Evolutionary conservation across 73 alveolate species (phyloP).

Genomic region (Paramecium bursaria): DNA sequence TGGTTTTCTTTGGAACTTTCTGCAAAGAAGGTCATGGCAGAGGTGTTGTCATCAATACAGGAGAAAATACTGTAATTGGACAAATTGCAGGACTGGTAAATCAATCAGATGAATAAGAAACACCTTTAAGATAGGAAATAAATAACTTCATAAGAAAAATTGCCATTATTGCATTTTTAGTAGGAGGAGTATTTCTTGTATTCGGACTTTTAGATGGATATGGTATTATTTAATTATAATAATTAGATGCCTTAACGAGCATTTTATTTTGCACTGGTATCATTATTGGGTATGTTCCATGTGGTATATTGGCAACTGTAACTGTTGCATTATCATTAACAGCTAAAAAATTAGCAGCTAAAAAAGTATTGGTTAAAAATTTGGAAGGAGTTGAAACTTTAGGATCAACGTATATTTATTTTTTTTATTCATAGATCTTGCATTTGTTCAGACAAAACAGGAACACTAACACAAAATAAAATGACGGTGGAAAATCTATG

Average conservation of each 20-base stretch:
- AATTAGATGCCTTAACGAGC: conserved; percentile 76
- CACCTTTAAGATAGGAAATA: conserved; percentile 90
- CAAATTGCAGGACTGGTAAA: conserved; percentile 91
- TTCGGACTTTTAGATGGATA: conserved; percentile 81
- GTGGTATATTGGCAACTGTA: conserved; percentile 89
- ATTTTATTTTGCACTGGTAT: conserved; percentile 90
- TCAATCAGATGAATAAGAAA: conserved; percentile 79
- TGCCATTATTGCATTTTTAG: conserved; percentile 85
- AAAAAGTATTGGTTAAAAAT: conserved; percentile 90
- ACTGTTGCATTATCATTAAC: conserved; percentile 94
- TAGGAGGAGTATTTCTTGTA: conserved; percentile 86
- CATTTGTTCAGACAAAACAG: conserved; percentile 96
- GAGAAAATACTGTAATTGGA: conserved; percentile 95
- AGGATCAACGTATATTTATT: conserved; percentile 94
- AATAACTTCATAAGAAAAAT: conserved; percentile 87
- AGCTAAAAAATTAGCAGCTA: conserved; percentile 88
- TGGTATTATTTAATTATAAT: conserved; percentile 54
- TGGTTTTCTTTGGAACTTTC: conserved; percentile 92
- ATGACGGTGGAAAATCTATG: conserved; percentile 92
- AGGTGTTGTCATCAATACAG: conserved; percentile 92
- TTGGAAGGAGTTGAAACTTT: conserved; percentile 94
- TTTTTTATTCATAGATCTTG: conserved; percentile 72
- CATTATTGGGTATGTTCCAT: conserved; percentile 94
- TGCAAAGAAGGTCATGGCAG: conserved; percentile 91
- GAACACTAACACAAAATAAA: conserved; percentile 93